Percentiles rank a stretch among this genome's conserved stretches.
These are phyloP conservation scores for Jatropha podagrica DNA, from an alignment of 441 rosid species.

Conservation along the genomic window DNA sequence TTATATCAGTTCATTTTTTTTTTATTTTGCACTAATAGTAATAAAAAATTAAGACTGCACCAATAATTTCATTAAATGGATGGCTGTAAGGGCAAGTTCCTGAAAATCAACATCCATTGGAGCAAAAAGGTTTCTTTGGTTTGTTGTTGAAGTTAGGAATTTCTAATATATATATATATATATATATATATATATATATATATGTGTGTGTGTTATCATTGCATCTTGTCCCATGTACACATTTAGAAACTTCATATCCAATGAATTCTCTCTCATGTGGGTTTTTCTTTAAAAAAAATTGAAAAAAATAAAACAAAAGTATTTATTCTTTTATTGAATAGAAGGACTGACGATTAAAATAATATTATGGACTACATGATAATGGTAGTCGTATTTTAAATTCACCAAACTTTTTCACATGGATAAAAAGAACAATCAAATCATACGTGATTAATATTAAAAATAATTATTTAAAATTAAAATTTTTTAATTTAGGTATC, in stretches of 20 bases:
- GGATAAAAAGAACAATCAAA: too few relatives aligned
- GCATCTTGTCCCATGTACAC: neutral
- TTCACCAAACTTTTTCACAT: too few relatives aligned
- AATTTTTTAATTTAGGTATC: neutral
- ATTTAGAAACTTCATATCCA: neutral
- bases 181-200: too few relatives aligned
- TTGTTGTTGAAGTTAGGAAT: neutral
- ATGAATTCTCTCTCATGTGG: too few relatives aligned
- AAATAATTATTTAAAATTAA: too few relatives aligned
- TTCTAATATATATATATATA: neutral
- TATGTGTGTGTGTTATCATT: neutral
- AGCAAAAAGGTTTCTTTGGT: neutral
- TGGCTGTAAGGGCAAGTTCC: neutral
- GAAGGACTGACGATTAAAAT: too few relatives aligned
- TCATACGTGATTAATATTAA: too few relatives aligned
- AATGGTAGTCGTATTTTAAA: too few relatives aligned
- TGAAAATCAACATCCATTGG: neutral
- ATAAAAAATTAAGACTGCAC: neutral
- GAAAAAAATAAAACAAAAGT: too few relatives aligned
- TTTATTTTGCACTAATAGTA: neutral
- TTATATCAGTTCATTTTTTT: neutral
- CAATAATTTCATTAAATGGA: neutral
- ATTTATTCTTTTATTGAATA: too few relatives aligned
- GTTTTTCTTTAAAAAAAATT: neutral
- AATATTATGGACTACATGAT: too few relatives aligned